Evolutionary conservation across 176 grass and related monocot genomes (phyloP).

Genomic region (Hordeum vulgare): MorexV3_pseudomolecules_assembly NC_058519.1:146991281-146991780

Average conservation of each 20-base stretch:
- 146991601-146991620: conserved; percentile 29
- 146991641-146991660: neutral
- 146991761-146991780: conserved; percentile 25
- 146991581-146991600: neutral
- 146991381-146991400: conserved; percentile 39
- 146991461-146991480: conserved; percentile 29
- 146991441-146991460: conserved; percentile 35
- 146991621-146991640: conserved; percentile 31
- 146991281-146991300: neutral
- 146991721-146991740: neutral
- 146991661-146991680: neutral
- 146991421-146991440: conserved; percentile 27
- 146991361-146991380: conserved; percentile 52
- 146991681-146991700: neutral
- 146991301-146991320: neutral
- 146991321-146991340: too few relatives aligned
- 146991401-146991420: conserved; percentile 38
- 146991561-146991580: neutral
- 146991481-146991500: conserved; percentile 42
- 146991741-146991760: neutral
- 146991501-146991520: conserved; percentile 35
- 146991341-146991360: neutral
- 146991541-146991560: neutral
- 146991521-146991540: conserved; percentile 50
- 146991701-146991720: neutral